A percentile compares a stretch with the other conserved stretches of the same genome.
Conservation (phyloP, 495 filamentous ascomycete species). For the Annulohypoxylon maeteangense region DNA sequence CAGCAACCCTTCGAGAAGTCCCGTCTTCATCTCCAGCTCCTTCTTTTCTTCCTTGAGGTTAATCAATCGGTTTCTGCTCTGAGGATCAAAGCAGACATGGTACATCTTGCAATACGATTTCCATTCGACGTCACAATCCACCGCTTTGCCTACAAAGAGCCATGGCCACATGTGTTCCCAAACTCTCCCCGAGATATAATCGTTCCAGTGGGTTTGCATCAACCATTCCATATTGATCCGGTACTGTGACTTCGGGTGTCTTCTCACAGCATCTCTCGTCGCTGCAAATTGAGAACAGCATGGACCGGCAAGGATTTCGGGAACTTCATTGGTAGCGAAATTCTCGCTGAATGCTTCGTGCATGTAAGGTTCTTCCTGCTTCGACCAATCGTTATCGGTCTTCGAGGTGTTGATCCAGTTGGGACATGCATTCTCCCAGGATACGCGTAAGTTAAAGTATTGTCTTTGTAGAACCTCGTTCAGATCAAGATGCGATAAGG, state of each 20-base stretch:
- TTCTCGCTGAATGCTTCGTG: slow-evolving; percentile 44
- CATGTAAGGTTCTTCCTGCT: slow-evolving; percentile 71
- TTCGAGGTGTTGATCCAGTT: slow-evolving; percentile 67
- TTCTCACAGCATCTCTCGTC: slow-evolving; percentile 64
- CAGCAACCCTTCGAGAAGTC: slow-evolving; percentile 23
- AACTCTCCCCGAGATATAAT: slow-evolving; percentile 75
- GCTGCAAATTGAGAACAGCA: slow-evolving; percentile 80
- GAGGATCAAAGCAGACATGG: slow-evolving; percentile 47
- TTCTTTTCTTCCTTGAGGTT: slow-evolving; percentile 38
- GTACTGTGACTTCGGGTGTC: slow-evolving; percentile 69
- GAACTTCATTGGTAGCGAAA: slow-evolving; percentile 51
- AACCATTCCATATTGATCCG: slow-evolving; percentile 76
- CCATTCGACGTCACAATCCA: slow-evolving; percentile 69
- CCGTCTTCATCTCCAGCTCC: slow-evolving; percentile 10
- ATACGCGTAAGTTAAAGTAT: slow-evolving; percentile 64
- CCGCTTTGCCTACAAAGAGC: slow-evolving; percentile 68
- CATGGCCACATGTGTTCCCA: slow-evolving; percentile 83
- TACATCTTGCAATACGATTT: slow-evolving; percentile 50
- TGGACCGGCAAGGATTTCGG: slow-evolving; percentile 63
- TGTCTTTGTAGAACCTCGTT: slow-evolving; percentile 54
- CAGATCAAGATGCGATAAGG: slow-evolving; percentile 57
- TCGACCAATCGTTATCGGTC: slow-evolving; percentile 60
- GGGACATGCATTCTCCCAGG: slow-evolving; percentile 64
- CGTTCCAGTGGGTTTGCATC: slow-evolving; percentile 67
- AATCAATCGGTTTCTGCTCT: slow-evolving; percentile 24